Evolutionary conservation across 2,329 filamentous ascomycete genomes (phyloP).

Genomic region (Paraconiothyrium sp.): DNA sequence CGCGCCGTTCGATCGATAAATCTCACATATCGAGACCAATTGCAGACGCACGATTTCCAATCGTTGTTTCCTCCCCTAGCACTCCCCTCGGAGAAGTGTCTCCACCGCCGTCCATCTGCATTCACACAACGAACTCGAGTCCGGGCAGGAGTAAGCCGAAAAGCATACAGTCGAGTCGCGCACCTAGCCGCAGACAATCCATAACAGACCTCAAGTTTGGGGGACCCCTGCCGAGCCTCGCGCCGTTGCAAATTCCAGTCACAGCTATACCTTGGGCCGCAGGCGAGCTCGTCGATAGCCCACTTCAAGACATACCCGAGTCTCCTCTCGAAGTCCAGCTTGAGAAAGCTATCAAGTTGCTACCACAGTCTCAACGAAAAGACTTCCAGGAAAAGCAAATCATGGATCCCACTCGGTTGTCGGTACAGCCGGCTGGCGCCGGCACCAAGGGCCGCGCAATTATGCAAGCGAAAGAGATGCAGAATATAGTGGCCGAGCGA

Average conservation of each 20-base stretch:
- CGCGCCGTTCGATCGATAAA: slow-evolving; percentile 33
- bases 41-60: slow-evolving; percentile 25
- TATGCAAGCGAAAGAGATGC: slow-evolving; percentile 77
- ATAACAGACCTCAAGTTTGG: slow-evolving; percentile 32
- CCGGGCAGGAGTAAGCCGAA: slow-evolving; percentile 9
- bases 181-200: slow-evolving; percentile 28
- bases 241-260: slow-evolving; percentile 25
- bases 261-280: slow-evolving; percentile 27
- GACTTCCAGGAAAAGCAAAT: slow-evolving; percentile 15
- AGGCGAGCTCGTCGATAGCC: slow-evolving; percentile 25
- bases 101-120: slow-evolving; percentile 14
- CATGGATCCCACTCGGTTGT: slow-evolving; percentile 43
- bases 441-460: slow-evolving; percentile 67
- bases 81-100: slow-evolving; percentile 19
- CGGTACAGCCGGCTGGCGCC: slow-evolving; percentile 37
- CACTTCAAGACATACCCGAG: slow-evolving; percentile 39
- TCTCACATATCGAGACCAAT: slow-evolving; percentile 39
- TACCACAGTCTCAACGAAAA: slow-evolving; percentile 1
- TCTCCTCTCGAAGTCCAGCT: slow-evolving; percentile 30
- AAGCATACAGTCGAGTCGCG: slow-evolving; percentile 2
- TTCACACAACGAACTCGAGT: slow-evolving; percentile 16
- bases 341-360: slow-evolving; percentile 21
- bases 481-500: slow-evolving; percentile 69
- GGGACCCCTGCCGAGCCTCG: slow-evolving; percentile 21
- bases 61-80: slow-evolving; percentile 25